A percentile compares a stretch with the other conserved stretches of the same genome.
Evolutionary conservation across 140 eudicot species (phyloP).

Genomic region (Stevia rebaudiana): DNA sequence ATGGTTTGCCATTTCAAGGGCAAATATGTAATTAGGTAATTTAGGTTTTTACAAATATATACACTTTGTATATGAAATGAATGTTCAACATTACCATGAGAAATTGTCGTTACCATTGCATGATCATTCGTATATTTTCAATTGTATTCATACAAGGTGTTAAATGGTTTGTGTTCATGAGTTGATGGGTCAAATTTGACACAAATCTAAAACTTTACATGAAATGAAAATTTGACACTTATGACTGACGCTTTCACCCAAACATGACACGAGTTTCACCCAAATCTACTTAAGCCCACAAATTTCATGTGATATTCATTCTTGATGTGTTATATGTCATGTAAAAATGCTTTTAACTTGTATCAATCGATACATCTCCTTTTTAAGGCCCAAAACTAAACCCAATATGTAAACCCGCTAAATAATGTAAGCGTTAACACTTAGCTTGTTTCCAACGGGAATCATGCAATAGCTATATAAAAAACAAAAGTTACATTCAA

Average conservation of each 20-base stretch:
- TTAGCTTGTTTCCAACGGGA: background rate
- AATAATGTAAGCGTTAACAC: background rate
- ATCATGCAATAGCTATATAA: background rate
- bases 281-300: too few relatives aligned
- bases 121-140: background rate
- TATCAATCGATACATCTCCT: background rate
- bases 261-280: too few relatives aligned
- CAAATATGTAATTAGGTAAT: constrained; percentile 14
- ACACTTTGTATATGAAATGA: constrained; percentile 24
- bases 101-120: background rate
- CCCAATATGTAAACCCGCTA: background rate
- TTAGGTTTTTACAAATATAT: constrained; percentile 13
- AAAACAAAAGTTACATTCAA: constrained; percentile 9
- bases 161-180: too few relatives aligned
- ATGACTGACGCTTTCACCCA: too few relatives aligned
- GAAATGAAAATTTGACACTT: too few relatives aligned
- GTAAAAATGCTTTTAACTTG: too few relatives aligned
- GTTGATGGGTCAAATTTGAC: background rate
- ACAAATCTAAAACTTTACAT: too few relatives aligned
- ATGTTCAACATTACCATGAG: background rate
- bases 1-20: constrained; percentile 1
- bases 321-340: too few relatives aligned
- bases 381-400: background rate
- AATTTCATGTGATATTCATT: too few relatives aligned
- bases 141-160: too few relatives aligned